Conservation (phyloP, 2,329 filamentous ascomycete genomes). For the Rhinocladiella similis region DNA sequence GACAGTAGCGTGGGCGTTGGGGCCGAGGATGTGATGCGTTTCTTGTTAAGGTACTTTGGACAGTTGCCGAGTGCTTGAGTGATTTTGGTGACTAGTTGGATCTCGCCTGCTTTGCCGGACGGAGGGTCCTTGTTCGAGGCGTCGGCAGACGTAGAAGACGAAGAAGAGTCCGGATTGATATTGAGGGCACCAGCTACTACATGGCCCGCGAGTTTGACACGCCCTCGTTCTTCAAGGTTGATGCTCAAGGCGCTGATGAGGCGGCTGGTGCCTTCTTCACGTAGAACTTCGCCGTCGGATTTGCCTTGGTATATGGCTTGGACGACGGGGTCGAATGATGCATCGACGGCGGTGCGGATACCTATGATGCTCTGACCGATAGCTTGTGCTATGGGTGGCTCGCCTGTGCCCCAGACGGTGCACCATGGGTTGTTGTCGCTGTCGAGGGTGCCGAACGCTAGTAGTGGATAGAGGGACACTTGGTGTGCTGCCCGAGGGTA, state of each 20-base stretch:
- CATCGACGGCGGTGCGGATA: constrained; percentile 62
- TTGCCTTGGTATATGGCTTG: constrained; percentile 57
- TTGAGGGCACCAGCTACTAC: constrained; percentile 65
- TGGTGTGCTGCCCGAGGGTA: constrained; percentile 61
- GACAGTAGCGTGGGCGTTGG: constrained; percentile 57
- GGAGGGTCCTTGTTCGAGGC: constrained; percentile 13
- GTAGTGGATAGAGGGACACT: constrained; percentile 62
- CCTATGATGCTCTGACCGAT: constrained; percentile 64
- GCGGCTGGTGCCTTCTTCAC: constrained; percentile 39
- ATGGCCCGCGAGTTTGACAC: constrained; percentile 72
- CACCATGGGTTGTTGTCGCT: constrained; percentile 68
- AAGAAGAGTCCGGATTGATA: not conserved
- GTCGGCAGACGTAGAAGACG: constrained; percentile 33
- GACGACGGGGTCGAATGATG: constrained; percentile 68
- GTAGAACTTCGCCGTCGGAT: constrained; percentile 46
- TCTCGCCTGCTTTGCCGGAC: constrained; percentile 35
- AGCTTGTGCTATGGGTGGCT: constrained; percentile 64
- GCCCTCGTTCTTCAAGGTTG: constrained; percentile 65
- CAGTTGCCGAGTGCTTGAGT: constrained; percentile 64
- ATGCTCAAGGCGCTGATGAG: constrained; percentile 65
- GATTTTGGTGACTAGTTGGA: constrained; percentile 67
- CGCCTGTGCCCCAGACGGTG: constrained; percentile 70
- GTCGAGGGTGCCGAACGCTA: constrained; percentile 69
- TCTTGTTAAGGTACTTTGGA: constrained; percentile 76
- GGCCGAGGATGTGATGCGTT: constrained; percentile 57